Percentiles rank a stretch among this genome's conserved stretches.
Conservation (phyloP, 192 early-diverging fungal species). For the Backusella sp. region DNA sequence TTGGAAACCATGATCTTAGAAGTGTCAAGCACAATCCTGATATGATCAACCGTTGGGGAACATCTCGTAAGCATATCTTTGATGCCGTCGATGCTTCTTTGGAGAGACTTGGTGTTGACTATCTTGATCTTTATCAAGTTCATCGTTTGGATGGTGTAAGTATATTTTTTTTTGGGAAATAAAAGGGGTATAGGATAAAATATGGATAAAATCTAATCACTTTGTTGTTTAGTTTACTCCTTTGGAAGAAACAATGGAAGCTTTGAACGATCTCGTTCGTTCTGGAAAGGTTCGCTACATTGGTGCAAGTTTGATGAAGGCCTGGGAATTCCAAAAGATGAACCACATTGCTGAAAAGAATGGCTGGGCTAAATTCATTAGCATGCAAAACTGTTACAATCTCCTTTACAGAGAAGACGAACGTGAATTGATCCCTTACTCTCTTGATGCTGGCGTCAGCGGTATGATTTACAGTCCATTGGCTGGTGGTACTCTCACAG, state of each 20-base stretch:
- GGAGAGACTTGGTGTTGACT: conserved; percentile 65
- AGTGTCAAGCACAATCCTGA: not conserved
- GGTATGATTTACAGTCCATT: conserved; percentile 29
- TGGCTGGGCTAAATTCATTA: conserved; percentile 32
- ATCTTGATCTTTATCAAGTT: conserved; percentile 72
- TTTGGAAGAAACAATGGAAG: conserved; percentile 69
- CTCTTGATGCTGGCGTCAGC: conserved; percentile 29
- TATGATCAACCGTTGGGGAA: conserved; percentile 63
- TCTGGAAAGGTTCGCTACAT: conserved; percentile 57
- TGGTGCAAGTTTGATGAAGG: conserved; percentile 36
- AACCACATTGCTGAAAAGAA: conserved; percentile 37
- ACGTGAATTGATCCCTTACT: conserved; percentile 39
- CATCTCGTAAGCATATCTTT: conserved; percentile 81
- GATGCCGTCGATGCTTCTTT: conserved; percentile 75
- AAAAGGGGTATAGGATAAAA: not conserved
- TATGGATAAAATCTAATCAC: not conserved
- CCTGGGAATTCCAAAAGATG: conserved; percentile 39
- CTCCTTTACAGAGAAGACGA: conserved; percentile 43
- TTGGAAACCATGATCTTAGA: conserved; percentile 26
- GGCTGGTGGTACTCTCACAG: conserved; percentile 28
- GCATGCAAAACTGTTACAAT: conserved; percentile 37
- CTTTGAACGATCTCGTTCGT: conserved; percentile 64
- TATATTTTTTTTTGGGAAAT: not conserved
- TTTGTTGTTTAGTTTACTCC: conserved; percentile 43
- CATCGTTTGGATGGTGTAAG: conserved; percentile 60